These are phyloP conservation scores for Vicia faba DNA, from an alignment of 306 rosid species.

Conservation along the genomic window DNA sequence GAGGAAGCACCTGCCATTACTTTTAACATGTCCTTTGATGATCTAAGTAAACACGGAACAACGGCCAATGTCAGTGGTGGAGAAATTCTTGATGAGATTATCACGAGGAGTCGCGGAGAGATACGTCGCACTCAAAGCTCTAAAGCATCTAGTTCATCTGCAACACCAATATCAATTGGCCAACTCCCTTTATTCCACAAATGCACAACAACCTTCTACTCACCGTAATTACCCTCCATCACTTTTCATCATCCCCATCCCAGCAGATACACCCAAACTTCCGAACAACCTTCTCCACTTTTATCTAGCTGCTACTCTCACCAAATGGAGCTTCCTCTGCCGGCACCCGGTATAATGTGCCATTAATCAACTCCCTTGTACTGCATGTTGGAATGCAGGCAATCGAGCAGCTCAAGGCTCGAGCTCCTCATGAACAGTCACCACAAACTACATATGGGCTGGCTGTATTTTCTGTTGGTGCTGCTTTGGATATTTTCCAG, in stretches of 20 bases:
- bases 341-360: conserved; percentile 91
- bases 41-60: conserved; percentile 57
- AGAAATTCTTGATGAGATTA: conserved; percentile 85
- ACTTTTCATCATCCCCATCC: too few relatives aligned
- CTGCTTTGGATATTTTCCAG: conserved; percentile 92
- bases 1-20: conserved; percentile 84
- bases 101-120: conserved; percentile 94
- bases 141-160: conserved; percentile 69
- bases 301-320: conserved; percentile 68
- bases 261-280: too few relatives aligned
- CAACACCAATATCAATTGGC: conserved; percentile 50
- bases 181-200: too few relatives aligned
- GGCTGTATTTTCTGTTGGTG: conserved; percentile 82
- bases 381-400: conserved; percentile 99
- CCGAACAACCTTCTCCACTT: conserved; percentile 67
- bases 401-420: conserved; percentile 85
- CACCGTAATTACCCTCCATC: too few relatives aligned
- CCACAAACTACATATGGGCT: conserved; percentile 32
- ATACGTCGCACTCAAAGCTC: conserved; percentile 72
- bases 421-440: conserved; percentile 72
- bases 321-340: conserved; percentile 77
- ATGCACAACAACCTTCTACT: too few relatives aligned
- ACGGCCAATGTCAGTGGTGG: conserved; percentile 52
- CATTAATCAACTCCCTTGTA: conserved; percentile 91
- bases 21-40: conserved; percentile 77